phyloP scores from a whole-genome alignment of 208 protist genomes.

The Leishmania major region DNA sequence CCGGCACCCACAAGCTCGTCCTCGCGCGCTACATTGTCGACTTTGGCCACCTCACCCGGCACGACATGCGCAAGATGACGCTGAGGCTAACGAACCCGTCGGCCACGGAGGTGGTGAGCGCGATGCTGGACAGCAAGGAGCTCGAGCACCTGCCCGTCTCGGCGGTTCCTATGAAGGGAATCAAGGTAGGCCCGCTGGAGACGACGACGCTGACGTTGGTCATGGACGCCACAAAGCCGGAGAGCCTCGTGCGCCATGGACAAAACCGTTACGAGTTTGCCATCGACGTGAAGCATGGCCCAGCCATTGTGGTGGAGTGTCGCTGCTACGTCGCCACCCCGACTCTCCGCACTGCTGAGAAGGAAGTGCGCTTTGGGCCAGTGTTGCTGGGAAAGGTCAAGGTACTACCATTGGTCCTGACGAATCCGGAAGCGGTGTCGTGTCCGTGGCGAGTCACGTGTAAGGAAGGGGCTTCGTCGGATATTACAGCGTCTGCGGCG shows the following conservation, averaged over 20 bases:
- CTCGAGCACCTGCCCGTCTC: slow-evolving; percentile 53
- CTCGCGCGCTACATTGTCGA: slow-evolving; percentile 91
- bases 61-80: slow-evolving; percentile 70
- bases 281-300: slow-evolving; percentile 86
- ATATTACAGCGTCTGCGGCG: background rate
- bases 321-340: slow-evolving; percentile 93
- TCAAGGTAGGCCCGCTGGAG: slow-evolving; percentile 57
- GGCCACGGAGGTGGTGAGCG: slow-evolving; percentile 45
- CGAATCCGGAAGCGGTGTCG: slow-evolving; percentile 87
- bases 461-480: slow-evolving; percentile 32
- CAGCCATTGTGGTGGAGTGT: slow-evolving; percentile 82
- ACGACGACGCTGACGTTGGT: slow-evolving; percentile 56
- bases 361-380: slow-evolving; percentile 86
- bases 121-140: slow-evolving; percentile 84
- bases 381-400: slow-evolving; percentile 87
- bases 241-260: slow-evolving; percentile 46
- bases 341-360: slow-evolving; percentile 62
- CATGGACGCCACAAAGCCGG: slow-evolving; percentile 43
- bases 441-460: slow-evolving; percentile 88
- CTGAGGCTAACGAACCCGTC: slow-evolving; percentile 91
- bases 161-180: slow-evolving; percentile 83
- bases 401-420: slow-evolving; percentile 82
- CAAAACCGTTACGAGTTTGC: slow-evolving; percentile 80
- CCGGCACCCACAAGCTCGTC: slow-evolving; percentile 50
- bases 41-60: slow-evolving; percentile 94